Percentiles rank a stretch among this genome's conserved stretches.
Conservation (phyloP, 2,329 filamentous ascomycete genomes). For the Ramularia endophylla region DNA sequence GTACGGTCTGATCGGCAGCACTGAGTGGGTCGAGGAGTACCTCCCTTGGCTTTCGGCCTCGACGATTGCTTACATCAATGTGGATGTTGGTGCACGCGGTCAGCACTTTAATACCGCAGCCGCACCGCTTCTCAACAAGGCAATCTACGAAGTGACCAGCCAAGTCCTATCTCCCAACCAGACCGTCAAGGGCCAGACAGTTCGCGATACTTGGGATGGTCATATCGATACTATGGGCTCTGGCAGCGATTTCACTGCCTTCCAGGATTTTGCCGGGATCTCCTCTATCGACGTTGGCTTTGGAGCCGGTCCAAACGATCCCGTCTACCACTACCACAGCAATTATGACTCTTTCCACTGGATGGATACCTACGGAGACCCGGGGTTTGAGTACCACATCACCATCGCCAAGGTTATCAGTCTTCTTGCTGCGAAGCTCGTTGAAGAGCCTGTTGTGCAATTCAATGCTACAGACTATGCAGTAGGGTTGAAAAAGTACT, state of each 20-base stretch:
- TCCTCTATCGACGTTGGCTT: conserved; percentile 46
- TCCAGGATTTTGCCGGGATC: conserved; percentile 49
- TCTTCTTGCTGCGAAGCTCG: conserved; percentile 40
- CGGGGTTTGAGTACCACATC: conserved; percentile 52
- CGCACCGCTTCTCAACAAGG: conserved; percentile 68
- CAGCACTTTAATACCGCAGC: conserved; percentile 59
- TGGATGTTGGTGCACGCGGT: conserved; percentile 68
- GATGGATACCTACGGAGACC: conserved; percentile 75
- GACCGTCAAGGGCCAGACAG: conserved; percentile 60
- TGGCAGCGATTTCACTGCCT: conserved; percentile 48
- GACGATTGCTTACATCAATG: conserved; percentile 77
- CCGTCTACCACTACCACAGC: conserved; percentile 70
- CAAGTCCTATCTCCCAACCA: conserved; percentile 65
- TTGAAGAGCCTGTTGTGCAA: conserved; percentile 43
- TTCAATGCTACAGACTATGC: conserved; percentile 46
- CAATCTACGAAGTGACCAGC: conserved; percentile 61
- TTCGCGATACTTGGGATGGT: conserved; percentile 57
- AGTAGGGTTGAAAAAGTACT: conserved; percentile 36
- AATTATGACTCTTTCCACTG: conserved; percentile 82
- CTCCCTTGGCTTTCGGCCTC: conserved; percentile 69
- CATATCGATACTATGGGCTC: conserved; percentile 51
- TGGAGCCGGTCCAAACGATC: conserved; percentile 27
- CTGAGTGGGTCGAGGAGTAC: conserved; percentile 90
- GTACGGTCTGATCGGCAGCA: conserved; percentile 79
- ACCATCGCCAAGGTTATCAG: conserved; percentile 43